A percentile compares a stretch with the other conserved stretches of the same genome.
phyloP scores from a whole-genome alignment of 345 rosid genomes.

The Populus tremula region DNA sequence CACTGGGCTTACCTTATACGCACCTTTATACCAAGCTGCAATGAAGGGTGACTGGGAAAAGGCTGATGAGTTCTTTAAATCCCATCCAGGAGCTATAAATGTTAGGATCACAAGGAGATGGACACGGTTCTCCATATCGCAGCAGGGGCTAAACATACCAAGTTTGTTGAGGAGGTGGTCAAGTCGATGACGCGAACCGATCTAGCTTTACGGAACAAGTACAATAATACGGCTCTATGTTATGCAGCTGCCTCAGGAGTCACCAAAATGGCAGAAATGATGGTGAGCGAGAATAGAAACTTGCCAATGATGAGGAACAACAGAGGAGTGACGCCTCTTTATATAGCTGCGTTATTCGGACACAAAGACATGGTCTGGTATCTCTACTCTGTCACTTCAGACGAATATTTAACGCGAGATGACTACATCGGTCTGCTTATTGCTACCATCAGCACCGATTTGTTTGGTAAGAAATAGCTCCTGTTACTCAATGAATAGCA shows the following conservation, averaged over 20 bases:
- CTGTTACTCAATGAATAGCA: neutral
- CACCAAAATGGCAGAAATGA: constrained; percentile 8
- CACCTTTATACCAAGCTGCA: constrained; percentile 17
- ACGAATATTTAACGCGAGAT: constrained; percentile 22
- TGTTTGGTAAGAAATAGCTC: constrained; percentile 25
- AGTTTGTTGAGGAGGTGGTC: constrained; percentile 19
- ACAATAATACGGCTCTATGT: constrained; percentile 21
- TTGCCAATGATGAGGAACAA: constrained; percentile 10
- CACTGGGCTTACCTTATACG: constrained; percentile 1
- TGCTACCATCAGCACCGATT: constrained; percentile 26
- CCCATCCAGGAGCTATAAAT: neutral
- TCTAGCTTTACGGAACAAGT: neutral
- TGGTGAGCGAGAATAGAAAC: constrained; percentile 2
- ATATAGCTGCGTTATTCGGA: constrained; percentile 19
- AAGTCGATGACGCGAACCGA: constrained; percentile 10
- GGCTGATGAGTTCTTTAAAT: neutral
- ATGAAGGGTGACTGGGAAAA: constrained; percentile 11
- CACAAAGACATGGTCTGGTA: constrained; percentile 28
- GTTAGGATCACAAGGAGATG: neutral
- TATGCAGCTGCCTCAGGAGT: constrained; percentile 24
- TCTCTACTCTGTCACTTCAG: constrained; percentile 25
- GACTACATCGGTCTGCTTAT: constrained; percentile 28
- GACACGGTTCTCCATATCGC: constrained; percentile 28
- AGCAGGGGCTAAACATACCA: constrained; percentile 16
- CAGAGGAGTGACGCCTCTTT: constrained; percentile 12